These are phyloP conservation scores for Candida coleopterorum DNA, from an alignment of 805 yeast genomes.

Conservation along the genomic window DNA sequence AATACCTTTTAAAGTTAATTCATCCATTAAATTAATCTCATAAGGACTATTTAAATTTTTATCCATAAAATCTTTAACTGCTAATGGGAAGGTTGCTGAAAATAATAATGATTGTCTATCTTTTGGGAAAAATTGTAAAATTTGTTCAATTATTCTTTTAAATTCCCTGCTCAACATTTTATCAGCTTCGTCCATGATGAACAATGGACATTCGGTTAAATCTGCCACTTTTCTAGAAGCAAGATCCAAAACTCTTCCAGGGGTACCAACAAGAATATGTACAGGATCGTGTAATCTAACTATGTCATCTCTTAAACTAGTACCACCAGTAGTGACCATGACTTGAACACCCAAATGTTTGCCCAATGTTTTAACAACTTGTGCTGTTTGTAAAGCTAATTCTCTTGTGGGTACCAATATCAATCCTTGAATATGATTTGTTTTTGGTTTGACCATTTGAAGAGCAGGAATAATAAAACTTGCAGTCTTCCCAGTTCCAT, in stretches of 20 bases:
- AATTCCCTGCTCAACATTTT: conserved; percentile 92
- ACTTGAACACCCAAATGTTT: conserved; percentile 88
- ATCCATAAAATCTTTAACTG: conserved; percentile 90
- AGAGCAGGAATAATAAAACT: conserved; percentile 93
- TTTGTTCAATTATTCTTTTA: conserved; percentile 80
- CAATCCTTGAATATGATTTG: conserved; percentile 82
- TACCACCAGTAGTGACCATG: conserved; percentile 99
- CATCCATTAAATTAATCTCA: conserved; percentile 97
- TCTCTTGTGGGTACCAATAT: conserved; percentile 97
- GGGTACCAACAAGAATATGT: conserved; percentile 94
- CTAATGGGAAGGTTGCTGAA: conserved; percentile 94
- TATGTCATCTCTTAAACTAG: conserved; percentile 89
- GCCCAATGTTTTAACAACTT: conserved; percentile 93
- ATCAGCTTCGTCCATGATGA: conserved; percentile 98
- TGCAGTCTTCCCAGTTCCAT: conserved; percentile 98
- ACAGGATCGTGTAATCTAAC: conserved; percentile 89
- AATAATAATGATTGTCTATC: conserved; percentile 74
- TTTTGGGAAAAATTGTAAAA: conserved; percentile 71
- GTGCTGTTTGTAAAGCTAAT: conserved; percentile 94
- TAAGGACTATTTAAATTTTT: conserved; percentile 85
- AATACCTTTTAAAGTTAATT: conserved; percentile 90
- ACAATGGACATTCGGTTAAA: conserved; percentile 76
- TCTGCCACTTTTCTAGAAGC: conserved; percentile 87
- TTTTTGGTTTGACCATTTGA: conserved; percentile 81
- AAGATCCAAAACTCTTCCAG: conserved; percentile 93